A percentile compares a stretch with the other conserved stretches of the same genome.
Evolutionary conservation across 1,284 basidiomycete genomes (phyloP).

Genomic region (Bjerkandera adusta): DNA sequence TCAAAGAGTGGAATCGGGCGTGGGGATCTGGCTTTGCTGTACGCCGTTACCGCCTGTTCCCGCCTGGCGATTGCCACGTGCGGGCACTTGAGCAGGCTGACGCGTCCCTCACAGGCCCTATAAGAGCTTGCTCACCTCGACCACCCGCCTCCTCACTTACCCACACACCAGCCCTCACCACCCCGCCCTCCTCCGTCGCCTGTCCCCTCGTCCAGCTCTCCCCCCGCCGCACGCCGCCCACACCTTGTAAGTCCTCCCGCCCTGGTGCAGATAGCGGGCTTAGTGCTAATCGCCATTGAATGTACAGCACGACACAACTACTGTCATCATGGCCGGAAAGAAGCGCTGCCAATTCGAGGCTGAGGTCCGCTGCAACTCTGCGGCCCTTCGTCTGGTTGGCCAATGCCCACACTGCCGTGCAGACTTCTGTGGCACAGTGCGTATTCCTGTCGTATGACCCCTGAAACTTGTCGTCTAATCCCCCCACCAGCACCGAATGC

Average conservation of each 20-base stretch:
- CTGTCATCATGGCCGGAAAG: conserved; percentile 65
- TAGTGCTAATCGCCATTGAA: conserved; percentile 2
- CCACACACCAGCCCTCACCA: conserved; percentile 17
- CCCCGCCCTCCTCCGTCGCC: conserved; percentile 13
- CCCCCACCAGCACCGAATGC: conserved; percentile 69
- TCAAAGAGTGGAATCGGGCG: too few species aligned
- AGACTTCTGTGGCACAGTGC: conserved; percentile 74
- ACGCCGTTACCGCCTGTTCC: too few species aligned
- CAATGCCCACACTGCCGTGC: conserved; percentile 76
- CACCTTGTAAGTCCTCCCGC: neutral
- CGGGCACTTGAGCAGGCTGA: conserved; percentile 33
- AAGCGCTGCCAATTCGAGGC: conserved; percentile 79
- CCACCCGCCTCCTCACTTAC: conserved; percentile 16
- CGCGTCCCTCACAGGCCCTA: conserved; percentile 33
- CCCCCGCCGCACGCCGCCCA: conserved; percentile 8
- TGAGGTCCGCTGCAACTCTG: conserved; percentile 69
- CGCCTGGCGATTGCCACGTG: conserved; percentile 17
- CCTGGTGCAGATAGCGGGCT: conserved; percentile 5
- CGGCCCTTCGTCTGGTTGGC: conserved; percentile 77
- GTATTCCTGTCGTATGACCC: conserved; percentile 30
- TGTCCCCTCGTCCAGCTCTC: neutral
- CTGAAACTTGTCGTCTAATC: conserved; percentile 13
- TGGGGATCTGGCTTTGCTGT: conserved; percentile 9
- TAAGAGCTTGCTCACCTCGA: conserved; percentile 26
- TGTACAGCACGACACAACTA: conserved; percentile 24